Evolutionary conservation across 345 rosid genomes (phyloP), one percentile per base, ranked within the genome.

Genomic region (Dipteronia sinensis): DNA sequence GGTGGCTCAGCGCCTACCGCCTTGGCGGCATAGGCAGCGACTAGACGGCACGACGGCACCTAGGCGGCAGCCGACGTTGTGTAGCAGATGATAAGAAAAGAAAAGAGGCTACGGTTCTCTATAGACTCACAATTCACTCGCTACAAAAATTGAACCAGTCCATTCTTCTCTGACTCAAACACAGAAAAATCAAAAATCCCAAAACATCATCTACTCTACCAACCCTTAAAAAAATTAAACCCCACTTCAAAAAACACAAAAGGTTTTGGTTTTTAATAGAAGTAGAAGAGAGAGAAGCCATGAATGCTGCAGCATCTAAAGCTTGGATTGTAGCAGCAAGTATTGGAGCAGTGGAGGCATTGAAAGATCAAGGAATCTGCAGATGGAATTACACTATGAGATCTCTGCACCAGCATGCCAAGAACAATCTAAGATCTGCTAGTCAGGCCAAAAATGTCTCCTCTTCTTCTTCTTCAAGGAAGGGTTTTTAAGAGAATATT

Each of bases 311-410:
- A 49, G 7, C 79, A 13, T 76, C 85, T 63, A 83, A 77, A 67
- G 83, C 89, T 31, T 87, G 91, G 88, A 63, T 87, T 16, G 89
- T 85, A 10, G 93, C 91, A 5, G 86, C 89, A 20, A 86, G 87
- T 68, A 80, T 86, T 11, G 93, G 87, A 65, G 88, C 81, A 0
- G 77, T 88, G 53, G 89, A 89, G 81, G 86, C 90, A 10, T 69
- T 88, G 22, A 90, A 90, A 69, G 90, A 87, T 31, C 88, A 88
- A 22, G 88, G 90, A 10, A 17, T 88, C 53, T 87, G 89, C 65
- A 78, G 92, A 4, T 90, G 90, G 91, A 88, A 86, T 38, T 79
- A 87, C 72, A 4, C 75, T 1, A 46, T 85, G 51, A 72, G 89
- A 44, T 88, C 86, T 0, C 70, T 83, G 8, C 83, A 87, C 20